phyloP scores from a whole-genome alignment of 805 yeast species.

The Hanseniaspora occidentalis region DNA sequence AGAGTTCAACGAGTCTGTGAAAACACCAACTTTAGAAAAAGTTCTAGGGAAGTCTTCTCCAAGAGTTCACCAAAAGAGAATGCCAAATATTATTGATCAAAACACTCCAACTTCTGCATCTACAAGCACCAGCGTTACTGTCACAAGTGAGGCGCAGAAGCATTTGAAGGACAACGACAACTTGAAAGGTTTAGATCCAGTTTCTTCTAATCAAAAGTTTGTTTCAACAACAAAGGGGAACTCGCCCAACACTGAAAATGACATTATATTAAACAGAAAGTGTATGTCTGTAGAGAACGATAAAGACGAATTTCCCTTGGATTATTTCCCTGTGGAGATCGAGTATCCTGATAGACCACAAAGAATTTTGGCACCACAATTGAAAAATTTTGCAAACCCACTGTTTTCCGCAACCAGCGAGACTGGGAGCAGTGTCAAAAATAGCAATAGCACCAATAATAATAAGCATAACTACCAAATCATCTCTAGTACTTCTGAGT shows the following conservation, averaged over 20 bases:
- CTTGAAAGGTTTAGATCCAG: too few species aligned
- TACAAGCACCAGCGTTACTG: too few species aligned
- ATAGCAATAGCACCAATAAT: neutral
- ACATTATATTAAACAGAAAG: neutral
- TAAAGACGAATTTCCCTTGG: slow-evolving; percentile 59
- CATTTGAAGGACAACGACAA: too few species aligned
- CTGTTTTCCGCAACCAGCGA: neutral
- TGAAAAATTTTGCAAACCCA: neutral
- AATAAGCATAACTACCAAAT: neutral
- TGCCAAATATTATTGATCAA: too few species aligned
- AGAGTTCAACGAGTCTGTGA: neutral
- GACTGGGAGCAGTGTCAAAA: neutral
- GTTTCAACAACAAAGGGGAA: too few species aligned
- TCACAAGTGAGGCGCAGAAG: too few species aligned
- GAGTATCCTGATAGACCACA: slow-evolving; percentile 19
- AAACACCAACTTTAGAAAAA: neutral
- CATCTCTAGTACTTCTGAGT: neutral
- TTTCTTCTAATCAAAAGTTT: too few species aligned
- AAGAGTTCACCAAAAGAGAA: too few species aligned
- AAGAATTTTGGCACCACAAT: neutral
- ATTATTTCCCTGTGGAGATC: slow-evolving; percentile 40
- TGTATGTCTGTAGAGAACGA: neutral
- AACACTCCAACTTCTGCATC: too few species aligned
- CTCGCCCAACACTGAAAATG: too few species aligned
- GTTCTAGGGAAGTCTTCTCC: too few species aligned